These are phyloP conservation scores for Yamadazyma epiphylla DNA, from an alignment of 1,139 yeast species.

Conservation along the genomic window DNA sequence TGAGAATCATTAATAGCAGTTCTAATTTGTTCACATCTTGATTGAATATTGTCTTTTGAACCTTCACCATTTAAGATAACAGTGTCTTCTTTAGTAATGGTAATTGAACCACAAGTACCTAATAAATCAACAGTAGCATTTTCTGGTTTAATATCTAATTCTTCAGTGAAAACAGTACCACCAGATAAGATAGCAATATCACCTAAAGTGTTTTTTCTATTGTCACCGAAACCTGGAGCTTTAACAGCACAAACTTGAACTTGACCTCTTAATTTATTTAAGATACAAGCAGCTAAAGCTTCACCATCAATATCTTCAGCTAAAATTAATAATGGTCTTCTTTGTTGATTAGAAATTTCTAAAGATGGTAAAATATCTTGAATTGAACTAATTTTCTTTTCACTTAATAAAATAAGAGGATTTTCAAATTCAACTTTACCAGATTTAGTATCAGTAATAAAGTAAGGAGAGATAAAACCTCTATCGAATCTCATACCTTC, in stretches of 20 bases:
- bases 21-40: constrained; percentile 96
- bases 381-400: constrained; percentile 91
- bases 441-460: constrained; percentile 92
- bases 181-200: constrained; percentile 97
- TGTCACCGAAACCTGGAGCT: constrained; percentile 99
- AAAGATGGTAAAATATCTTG: constrained; percentile 93
- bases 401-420: constrained; percentile 85
- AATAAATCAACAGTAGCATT: constrained; percentile 87
- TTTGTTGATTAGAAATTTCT: constrained; percentile 88
- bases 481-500: constrained; percentile 99
- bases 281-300: constrained; percentile 97
- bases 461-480: constrained; percentile 97
- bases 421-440: constrained; percentile 98
- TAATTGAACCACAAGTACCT: constrained; percentile 91
- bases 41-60: constrained; percentile 76
- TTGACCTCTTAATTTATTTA: constrained; percentile 98
- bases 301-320: constrained; percentile 99
- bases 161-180: constrained; percentile 98
- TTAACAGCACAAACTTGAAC: constrained; percentile 98
- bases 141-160: constrained; percentile 95
- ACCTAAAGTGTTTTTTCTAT: constrained; percentile 96
- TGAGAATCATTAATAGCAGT: constrained; percentile 65
- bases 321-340: constrained; percentile 92
- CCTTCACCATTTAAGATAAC: constrained; percentile 97
- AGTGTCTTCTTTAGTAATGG: constrained; percentile 96